Base-by-base conservation (phyloP, 345 rosid species). In the Stellera chamaejasme region DNA sequence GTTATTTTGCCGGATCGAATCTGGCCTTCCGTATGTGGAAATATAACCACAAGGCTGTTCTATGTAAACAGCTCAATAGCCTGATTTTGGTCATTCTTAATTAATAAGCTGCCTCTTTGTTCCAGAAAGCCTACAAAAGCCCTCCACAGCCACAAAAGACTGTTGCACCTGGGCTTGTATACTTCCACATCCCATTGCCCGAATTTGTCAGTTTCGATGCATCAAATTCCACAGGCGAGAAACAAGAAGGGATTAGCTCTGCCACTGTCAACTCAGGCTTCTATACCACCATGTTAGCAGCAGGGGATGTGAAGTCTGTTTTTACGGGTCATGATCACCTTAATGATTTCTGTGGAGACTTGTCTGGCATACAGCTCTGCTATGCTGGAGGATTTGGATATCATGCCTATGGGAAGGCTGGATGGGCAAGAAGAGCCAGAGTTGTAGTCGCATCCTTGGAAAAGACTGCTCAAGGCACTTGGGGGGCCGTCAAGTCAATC, bases 341-440 rank as follows among this genome's bases (percentile, higher is more conserved):
- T 61, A 92, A 86, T 11, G 99, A 93, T 74, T 93, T 88, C 65
- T 93, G 99, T 61, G 96, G 82, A 9, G 19, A 59, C 32, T 73
- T 80, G 48, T 67, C 62, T 23, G 90, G 90, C 23, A 76, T 88
- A 58, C 77, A 92, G 36, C 96, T 92, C 60, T 92, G 98, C 57
- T 92, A 92, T 48, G 96, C 84, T 44, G 98, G 96, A 50, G 98
- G 90, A 12, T 81, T 86, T 66, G 96, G 98, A 70, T 88, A 89
- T 76, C 97, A 86, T 77, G 99, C 90, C 16, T 93, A 88, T 50
- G 97, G 97, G 57, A 81, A 84, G 72, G 91, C 86, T 39, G 97
- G 97, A 6, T 88, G 96, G 96, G 63, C 82, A 10, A 79, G 97
- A 76, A 84, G 99, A 65, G 86, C 83, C 0, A 79, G 98, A 66